Evolutionary conservation across 768 basidiomycete genomes (phyloP), one percentile per base, ranked within the genome.

Genomic region (Termitomyces eurrhizus): DNA sequence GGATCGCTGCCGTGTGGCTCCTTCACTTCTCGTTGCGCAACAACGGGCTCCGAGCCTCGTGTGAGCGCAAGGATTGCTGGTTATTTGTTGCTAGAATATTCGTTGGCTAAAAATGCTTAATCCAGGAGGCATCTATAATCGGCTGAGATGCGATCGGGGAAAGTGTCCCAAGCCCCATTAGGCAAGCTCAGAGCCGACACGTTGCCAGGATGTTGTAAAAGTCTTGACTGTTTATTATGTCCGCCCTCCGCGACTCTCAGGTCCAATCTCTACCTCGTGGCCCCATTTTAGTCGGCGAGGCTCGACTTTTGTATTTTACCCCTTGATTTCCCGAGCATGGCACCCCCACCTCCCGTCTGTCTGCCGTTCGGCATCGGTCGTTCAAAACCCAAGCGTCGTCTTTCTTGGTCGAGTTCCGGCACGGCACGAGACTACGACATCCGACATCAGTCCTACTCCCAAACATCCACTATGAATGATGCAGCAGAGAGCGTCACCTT

Each of bases 341-440:
- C 81, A 53, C 81, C 82, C 33, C 83, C 83, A 0, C 83, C 81
- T 13, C 84, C 83, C 37, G 78, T 85, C 60, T 88, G 86, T 64
- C 78, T 87, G 35, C 86, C 86, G 3, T 88, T 85, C 71, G 68
- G 60, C 55, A 50, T 72, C 58, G 78, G 75, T 63, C 39, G 64
- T 79, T 75, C 66, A 49, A 85, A 80, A 73, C 77, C 72, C 64
- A 78, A 73, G 62, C 75, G 75, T 35, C 79, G 73, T 67, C 79
- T 77, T 51, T 83, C 82, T 21, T 79, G 77, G 74, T 79, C 81
- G 1, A 78, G 72, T 53, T 72, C 78, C 11, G 75, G 74, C 35
- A 65, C 44, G 53, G 51, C 65, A 64, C 51, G 70, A 56, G 73
- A 69, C 52, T 67, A 74, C 51, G 67, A 79, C 58, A 74, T 72